Evolutionary conservation across 2,329 filamentous ascomycete species (phyloP).

Genomic region (Gremmenia infestans): DNA sequence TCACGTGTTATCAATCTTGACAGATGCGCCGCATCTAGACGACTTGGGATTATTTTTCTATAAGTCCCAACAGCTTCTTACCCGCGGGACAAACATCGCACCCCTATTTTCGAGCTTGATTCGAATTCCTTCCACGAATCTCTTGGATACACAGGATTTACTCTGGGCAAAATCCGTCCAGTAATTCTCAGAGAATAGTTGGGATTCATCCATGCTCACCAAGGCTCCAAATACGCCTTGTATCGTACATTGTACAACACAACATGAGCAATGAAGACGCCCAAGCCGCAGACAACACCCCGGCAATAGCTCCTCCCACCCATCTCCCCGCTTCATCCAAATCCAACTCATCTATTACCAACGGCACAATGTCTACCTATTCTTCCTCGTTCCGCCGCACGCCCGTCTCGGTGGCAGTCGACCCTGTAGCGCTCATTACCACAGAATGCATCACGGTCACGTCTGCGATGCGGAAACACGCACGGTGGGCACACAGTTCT

Average conservation of each 20-base stretch:
- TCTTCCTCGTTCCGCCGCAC: constrained; percentile 11
- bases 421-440: constrained; percentile 88
- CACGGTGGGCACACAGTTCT: constrained; percentile 90
- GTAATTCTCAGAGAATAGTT: not conserved
- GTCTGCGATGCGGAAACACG: constrained; percentile 96
- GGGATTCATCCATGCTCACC: constrained; percentile 9
- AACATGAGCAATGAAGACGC: constrained; percentile 28
- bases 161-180: not conserved
- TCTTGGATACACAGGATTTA: too few species aligned
- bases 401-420: constrained; percentile 72
- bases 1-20: constrained; percentile 7
- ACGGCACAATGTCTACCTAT: constrained; percentile 15
- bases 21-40: not conserved
- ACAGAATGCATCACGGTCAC: constrained; percentile 99
- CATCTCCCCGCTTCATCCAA: not conserved
- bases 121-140: too few species aligned
- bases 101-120: too few species aligned
- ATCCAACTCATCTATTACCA: constrained; percentile 5
- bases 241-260: not conserved
- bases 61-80: too few species aligned
- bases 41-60: not conserved
- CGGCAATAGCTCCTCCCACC: not conserved
- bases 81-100: too few species aligned
- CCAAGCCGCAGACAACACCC: constrained; percentile 15
- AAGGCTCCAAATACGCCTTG: not conserved